Conservation (phyloP, 306 rosid species). For the Hippophae rhamnoides region DNA sequence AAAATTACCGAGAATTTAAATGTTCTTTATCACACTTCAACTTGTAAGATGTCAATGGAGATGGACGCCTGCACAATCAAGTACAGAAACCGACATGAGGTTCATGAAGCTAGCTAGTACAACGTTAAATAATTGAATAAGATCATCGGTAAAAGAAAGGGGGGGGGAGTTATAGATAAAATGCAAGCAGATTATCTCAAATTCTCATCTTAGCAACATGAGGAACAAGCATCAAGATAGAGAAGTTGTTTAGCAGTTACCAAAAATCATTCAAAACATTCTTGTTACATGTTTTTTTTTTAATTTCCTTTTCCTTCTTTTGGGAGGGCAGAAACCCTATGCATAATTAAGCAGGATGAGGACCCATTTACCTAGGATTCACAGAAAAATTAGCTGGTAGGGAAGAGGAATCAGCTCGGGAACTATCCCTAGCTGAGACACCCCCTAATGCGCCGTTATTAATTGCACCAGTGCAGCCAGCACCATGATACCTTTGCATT, state of each 20-base stretch:
- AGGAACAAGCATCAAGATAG: not conserved
- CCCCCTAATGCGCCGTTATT: conserved; percentile 63
- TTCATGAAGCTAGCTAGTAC: not conserved
- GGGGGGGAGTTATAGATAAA: too few species aligned
- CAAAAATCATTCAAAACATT: too few species aligned
- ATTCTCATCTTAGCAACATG: not conserved
- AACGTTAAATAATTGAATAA: not conserved
- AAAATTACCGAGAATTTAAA: conserved; percentile 60
- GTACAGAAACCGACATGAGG: conserved; percentile 2
- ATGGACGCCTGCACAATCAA: conserved; percentile 57
- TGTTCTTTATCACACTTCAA: conserved; percentile 90
- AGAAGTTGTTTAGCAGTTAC: not conserved
- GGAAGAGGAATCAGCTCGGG: conserved; percentile 75
- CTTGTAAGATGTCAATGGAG: conserved; percentile 58
- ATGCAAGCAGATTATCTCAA: not conserved
- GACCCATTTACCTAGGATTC: conserved; percentile 56
- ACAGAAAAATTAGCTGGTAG: conserved; percentile 53
- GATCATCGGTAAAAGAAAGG: too few species aligned
- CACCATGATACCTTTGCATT: conserved; percentile 86
- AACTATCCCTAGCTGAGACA: conserved; percentile 66
- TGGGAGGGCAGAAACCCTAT: too few species aligned
- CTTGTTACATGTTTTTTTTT: too few species aligned
- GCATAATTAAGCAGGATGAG: not conserved
- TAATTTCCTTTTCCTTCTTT: too few species aligned
- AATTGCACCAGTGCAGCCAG: conserved; percentile 92